Evolutionary conservation across 1,139 yeast genomes (phyloP).

Genomic region (Zygoascus sp.): DNA sequence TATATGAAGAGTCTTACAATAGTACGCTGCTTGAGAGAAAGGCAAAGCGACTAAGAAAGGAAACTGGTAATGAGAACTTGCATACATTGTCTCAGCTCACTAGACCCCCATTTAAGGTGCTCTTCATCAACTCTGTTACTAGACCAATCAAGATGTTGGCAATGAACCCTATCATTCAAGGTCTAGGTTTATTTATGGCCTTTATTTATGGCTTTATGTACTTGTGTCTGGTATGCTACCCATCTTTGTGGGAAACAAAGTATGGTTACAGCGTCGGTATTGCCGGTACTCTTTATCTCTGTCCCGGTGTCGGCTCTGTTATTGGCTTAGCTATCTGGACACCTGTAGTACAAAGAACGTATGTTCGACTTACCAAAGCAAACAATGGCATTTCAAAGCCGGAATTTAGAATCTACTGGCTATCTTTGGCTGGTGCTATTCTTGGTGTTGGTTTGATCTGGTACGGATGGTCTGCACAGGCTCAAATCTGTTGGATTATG

Average conservation of each 20-base stretch:
- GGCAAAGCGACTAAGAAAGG: constrained; percentile 44
- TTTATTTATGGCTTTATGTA: constrained; percentile 62
- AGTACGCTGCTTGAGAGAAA: constrained; percentile 49
- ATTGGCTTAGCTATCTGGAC: constrained; percentile 48
- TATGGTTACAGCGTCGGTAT: constrained; percentile 50
- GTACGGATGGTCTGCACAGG: constrained; percentile 63
- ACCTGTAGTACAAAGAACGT: constrained; percentile 39
- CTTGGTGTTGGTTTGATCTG: constrained; percentile 52
- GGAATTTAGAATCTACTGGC: constrained; percentile 49
- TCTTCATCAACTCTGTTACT: constrained; percentile 36
- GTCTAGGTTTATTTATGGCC: constrained; percentile 59
- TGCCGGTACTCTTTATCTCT: constrained; percentile 54
- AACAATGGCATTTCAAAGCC: constrained; percentile 56
- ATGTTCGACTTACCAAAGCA: constrained; percentile 35
- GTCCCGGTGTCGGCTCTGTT: constrained; percentile 50
- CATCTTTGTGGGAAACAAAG: constrained; percentile 44
- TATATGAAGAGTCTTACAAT: constrained; percentile 54
- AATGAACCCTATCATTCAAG: constrained; percentile 60
- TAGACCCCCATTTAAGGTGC: constrained; percentile 21
- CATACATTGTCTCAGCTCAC: constrained; percentile 55
- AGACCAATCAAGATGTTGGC: constrained; percentile 52
- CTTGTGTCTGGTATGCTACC: constrained; percentile 56
- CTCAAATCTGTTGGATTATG: constrained; percentile 47
- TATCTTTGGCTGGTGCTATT: constrained; percentile 44
- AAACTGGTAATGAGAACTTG: constrained; percentile 52